Evolutionary conservation across 1,284 basidiomycete species (phyloP), one percentile per base, ranked within the genome.

Genomic region (Pterulicium gracile): DNA sequence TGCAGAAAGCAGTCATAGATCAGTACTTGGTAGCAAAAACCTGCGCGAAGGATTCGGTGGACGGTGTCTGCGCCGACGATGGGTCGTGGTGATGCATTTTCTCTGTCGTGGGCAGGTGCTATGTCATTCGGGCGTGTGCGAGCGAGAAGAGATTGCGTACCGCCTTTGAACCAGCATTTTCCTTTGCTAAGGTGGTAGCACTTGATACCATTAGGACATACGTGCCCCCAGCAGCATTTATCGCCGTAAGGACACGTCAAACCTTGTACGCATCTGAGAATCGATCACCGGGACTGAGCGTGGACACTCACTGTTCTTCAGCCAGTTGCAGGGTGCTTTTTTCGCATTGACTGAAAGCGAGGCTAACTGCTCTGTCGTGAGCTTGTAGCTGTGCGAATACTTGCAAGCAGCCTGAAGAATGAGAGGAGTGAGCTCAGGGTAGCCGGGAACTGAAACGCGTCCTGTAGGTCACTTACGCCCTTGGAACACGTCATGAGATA

Each of bases 161-260:
- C 75, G 59, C 79, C 81, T 71, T 86, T 86, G 63, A 88, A 88
- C 81, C 84, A 85, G 58, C 84, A 88, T 63, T 82, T 87, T 34
- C 83, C 45, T 51, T 72, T 78, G 59, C 73, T 75, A 24, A 77
- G 59, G 58, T 79, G 77, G 52, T 76, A 77, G 54, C 77, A 77
- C 53, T 77, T 76, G 7, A 75, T 68, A n/a, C 85, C 85, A 53
- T 80, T 81, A 10, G 84, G 84, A 57, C 84, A 88, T n/a, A 75
- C 66, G 59, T 88, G 84, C 3, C 84, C 84, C 82, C 84, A 87
- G 60, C 83, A 86, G 55, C 84, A 88, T 49, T 65, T 66, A 36
- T 77, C 73, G 42, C 80, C 83, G 52, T 78, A 80, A 4, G 83
- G 81, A 52, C 84, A 88, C 44, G 70, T 69, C 22, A 79, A 63